A percentile compares a stretch with the other conserved stretches of the same genome.
phyloP scores from a whole-genome alignment of 805 yeast genomes.

The Candida tammaniensis region DNA sequence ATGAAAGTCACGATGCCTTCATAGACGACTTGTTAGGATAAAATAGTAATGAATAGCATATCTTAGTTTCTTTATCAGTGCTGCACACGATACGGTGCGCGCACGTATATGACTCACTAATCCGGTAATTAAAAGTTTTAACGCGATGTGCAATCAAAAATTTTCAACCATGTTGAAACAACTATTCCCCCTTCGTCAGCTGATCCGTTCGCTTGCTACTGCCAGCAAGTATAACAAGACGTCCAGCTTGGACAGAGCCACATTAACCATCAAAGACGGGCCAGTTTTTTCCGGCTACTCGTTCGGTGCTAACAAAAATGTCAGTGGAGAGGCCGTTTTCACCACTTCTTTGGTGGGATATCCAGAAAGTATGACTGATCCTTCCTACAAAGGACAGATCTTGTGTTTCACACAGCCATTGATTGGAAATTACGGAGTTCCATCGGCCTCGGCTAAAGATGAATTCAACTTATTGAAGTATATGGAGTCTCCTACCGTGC shows the following conservation, averaged over 20 bases:
- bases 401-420: slow-evolving; percentile 95
- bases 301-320: slow-evolving; percentile 90
- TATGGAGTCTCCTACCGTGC: slow-evolving; percentile 87
- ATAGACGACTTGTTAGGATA: no score
- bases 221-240: slow-evolving; percentile 34
- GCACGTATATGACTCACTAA: slow-evolving; percentile 8
- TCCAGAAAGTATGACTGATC: slow-evolving; percentile 99
- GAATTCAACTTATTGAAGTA: slow-evolving; percentile 81
- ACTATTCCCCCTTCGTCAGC: no score
- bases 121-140: slow-evolving; percentile 15
- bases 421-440: slow-evolving; percentile 98
- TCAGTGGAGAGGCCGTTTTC: slow-evolving; percentile 97
- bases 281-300: slow-evolving; percentile 92
- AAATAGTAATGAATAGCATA: no score
- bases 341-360: slow-evolving; percentile 97
- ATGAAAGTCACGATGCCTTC: no score
- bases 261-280: slow-evolving; percentile 86
- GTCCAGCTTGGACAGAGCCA: slow-evolving; percentile 69
- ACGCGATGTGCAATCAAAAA: slow-evolving; percentile 30
- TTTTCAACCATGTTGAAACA: slow-evolving; percentile 6
- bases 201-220: slow-evolving; percentile 26
- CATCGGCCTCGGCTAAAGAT: slow-evolving; percentile 77
- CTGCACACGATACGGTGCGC: no score
- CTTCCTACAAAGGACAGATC: slow-evolving; percentile 96
- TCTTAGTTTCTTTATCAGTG: no score